Evolutionary conservation across 2,329 filamentous ascomycete species (phyloP).

Genomic region (Emmonsiellopsis sp.): DNA sequence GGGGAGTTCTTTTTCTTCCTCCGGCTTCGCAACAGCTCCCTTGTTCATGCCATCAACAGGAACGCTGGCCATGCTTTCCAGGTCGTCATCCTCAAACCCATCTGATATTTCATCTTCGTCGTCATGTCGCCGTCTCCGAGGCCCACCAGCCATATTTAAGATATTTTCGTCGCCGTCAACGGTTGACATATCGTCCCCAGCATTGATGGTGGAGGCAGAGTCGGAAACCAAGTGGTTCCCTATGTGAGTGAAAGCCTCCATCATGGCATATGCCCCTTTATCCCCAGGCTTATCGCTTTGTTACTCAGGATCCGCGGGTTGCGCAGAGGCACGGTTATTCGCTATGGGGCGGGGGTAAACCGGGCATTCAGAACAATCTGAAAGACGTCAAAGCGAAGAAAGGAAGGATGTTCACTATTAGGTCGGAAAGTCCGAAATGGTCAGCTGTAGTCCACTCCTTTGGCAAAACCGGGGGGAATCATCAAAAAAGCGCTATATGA

Average conservation of each 20-base stretch:
- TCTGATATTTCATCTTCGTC: constrained; percentile 88
- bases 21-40: constrained; percentile 41
- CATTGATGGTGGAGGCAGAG: constrained; percentile 78
- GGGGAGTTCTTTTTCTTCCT: constrained; percentile 85
- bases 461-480: not conserved
- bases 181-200: constrained; percentile 65
- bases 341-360: not conserved
- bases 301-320: not conserved
- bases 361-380: not conserved
- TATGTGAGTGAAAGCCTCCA: constrained; percentile 85
- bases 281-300: not conserved
- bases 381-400: not conserved
- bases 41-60: constrained; percentile 67
- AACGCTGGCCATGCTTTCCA: constrained; percentile 67
- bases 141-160: constrained; percentile 54
- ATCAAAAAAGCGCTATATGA: not conserved
- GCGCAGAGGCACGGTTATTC: not conserved
- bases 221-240: constrained; percentile 70
- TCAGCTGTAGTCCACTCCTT: not conserved
- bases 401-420: not conserved
- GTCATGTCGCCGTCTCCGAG: constrained; percentile 60
- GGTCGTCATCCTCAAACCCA: constrained; percentile 71
- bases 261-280: constrained; percentile 26
- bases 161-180: constrained; percentile 72
- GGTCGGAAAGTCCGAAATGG: not conserved